Evolutionary conservation across 1,284 basidiomycete species (phyloP).

Genomic region (Sanghuangporus sanghuang): DNA sequence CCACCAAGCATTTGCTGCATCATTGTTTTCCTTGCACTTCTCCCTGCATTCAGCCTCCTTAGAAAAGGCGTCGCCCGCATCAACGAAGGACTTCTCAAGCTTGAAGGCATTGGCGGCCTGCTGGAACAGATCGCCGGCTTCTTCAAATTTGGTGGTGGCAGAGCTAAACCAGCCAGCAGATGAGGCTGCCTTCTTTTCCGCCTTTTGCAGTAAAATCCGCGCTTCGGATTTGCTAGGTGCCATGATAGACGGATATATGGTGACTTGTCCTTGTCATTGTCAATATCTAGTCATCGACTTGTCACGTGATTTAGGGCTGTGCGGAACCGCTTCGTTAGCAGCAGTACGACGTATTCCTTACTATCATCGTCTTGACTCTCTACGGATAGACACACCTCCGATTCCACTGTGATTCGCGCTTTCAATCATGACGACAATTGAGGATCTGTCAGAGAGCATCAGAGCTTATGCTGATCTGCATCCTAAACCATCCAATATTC

Average conservation of each 20-base stretch:
- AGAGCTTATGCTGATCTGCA: constrained; percentile 49
- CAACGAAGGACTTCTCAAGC: constrained; percentile 87
- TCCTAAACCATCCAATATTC: constrained; percentile 55
- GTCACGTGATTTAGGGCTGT: not conserved
- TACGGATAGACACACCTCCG: not conserved
- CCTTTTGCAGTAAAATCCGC: constrained; percentile 72
- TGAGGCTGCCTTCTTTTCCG: constrained; percentile 87
- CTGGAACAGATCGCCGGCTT: constrained; percentile 91
- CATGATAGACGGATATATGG: constrained; percentile 23
- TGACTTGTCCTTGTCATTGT: not conserved
- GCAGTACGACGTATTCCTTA: too few relatives aligned
- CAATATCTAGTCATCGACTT: not conserved
- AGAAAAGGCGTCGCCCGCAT: constrained; percentile 84
- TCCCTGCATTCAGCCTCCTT: constrained; percentile 90
- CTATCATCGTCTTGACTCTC: not conserved
- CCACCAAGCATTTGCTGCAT: constrained; percentile 97
- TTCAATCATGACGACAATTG: not conserved
- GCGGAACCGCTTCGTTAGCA: too few relatives aligned
- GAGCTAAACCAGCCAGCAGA: constrained; percentile 86
- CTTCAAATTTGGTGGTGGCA: constrained; percentile 78
- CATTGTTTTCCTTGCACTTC: constrained; percentile 79
- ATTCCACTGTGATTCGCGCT: not conserved
- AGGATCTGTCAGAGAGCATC: constrained; percentile 32
- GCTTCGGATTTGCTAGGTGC: constrained; percentile 54
- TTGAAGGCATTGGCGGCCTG: constrained; percentile 96